phyloP scores from a whole-genome alignment of 345 rosid genomes.

The Syzygium oleosum region DNA sequence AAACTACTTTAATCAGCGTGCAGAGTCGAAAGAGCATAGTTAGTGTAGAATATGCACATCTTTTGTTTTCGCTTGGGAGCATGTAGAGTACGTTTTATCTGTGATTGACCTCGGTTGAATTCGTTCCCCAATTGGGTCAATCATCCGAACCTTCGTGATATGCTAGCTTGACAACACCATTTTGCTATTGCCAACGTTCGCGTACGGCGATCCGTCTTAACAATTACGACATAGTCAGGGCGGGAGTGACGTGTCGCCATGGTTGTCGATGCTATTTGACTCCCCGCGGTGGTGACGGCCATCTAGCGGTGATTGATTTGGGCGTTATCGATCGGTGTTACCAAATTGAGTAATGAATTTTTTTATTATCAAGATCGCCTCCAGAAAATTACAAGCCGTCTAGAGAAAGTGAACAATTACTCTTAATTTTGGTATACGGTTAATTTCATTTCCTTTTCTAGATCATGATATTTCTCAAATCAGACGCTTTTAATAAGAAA shows the following conservation, averaged over 20 bases:
- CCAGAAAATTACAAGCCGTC: neutral
- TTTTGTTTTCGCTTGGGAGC: neutral
- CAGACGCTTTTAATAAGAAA: too few species aligned
- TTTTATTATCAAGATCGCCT: neutral
- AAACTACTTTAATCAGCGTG: neutral
- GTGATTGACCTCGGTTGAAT: neutral
- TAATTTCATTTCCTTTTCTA: too few species aligned
- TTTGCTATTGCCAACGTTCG: neutral
- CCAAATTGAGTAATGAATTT: neutral
- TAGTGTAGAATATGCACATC: neutral
- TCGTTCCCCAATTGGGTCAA: neutral
- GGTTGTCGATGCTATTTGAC: neutral
- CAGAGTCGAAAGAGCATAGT: neutral
- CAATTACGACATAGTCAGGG: neutral
- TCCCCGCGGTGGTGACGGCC: neutral
- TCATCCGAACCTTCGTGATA: neutral
- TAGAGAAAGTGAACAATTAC: neutral
- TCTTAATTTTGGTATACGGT: neutral
- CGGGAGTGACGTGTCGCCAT: neutral
- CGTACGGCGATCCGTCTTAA: neutral
- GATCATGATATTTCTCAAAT: too few species aligned
- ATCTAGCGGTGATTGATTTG: neutral
- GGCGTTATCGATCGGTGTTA: rapidly evolving
- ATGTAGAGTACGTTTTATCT: neutral
- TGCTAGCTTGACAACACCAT: neutral